Conservation (phyloP, 2,329 filamentous ascomycete genomes). For the Lachnellula subtilissima region DNA sequence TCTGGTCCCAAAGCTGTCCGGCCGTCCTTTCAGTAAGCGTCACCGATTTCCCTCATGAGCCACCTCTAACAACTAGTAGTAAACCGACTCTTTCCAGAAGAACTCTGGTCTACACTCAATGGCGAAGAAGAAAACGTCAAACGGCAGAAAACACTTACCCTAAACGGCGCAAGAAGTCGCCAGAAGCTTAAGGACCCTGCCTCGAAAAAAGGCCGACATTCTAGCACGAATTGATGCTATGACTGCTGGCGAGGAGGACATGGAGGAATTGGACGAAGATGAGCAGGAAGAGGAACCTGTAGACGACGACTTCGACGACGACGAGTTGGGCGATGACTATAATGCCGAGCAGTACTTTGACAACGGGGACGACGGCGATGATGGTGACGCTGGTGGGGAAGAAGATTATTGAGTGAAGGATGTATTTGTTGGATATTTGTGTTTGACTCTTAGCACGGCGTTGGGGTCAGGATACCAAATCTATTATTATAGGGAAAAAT, state of each 20-base stretch:
- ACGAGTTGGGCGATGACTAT: slow-evolving; percentile 57
- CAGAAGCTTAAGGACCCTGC: slow-evolving; percentile 12
- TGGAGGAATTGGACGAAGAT: slow-evolving; percentile 33
- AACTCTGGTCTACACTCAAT: slow-evolving; percentile 52
- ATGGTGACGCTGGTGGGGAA: slow-evolving; percentile 47
- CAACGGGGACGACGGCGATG: slow-evolving; percentile 49
- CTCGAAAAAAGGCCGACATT: slow-evolving; percentile 31
- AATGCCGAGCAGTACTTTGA: slow-evolving; percentile 62
- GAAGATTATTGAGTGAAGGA: slow-evolving; percentile 22
- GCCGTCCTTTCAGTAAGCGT: slow-evolving; percentile 48
- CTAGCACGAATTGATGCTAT: slow-evolving; percentile 23
- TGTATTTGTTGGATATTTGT: background rate
- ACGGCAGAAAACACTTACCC: slow-evolving; percentile 11
- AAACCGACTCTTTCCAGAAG: slow-evolving; percentile 53
- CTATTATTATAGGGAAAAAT: background rate
- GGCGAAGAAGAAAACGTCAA: slow-evolving; percentile 22
- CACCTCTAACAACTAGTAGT: slow-evolving; percentile 34
- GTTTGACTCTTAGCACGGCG: slow-evolving; percentile 7
- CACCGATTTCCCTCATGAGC: background rate
- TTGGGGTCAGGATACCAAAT: slow-evolving; percentile 1
- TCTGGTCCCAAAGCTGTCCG: slow-evolving; percentile 49
- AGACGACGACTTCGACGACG: slow-evolving; percentile 56
- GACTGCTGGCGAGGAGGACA: slow-evolving; percentile 29
- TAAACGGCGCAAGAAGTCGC: background rate
- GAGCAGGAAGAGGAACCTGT: slow-evolving; percentile 36